Conservation (phyloP, 2,329 filamentous ascomycete genomes). For the Aureobasidium sp. region DNA sequence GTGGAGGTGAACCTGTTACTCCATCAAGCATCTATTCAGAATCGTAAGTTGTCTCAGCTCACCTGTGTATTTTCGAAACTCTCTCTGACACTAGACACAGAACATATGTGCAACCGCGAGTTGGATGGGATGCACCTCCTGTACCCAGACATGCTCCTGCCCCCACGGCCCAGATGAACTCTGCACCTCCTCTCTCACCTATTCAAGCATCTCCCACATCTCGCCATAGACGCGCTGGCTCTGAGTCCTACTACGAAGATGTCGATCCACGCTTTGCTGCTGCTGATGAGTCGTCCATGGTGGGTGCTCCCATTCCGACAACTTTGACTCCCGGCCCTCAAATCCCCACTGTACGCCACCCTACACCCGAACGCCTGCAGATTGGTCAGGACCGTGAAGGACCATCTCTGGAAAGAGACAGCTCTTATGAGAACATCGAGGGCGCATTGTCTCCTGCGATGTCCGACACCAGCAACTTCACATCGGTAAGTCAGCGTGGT, state of each 20-base stretch:
- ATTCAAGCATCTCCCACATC: conserved; percentile 24
- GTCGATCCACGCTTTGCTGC: conserved; percentile 80
- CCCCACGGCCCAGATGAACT: conserved; percentile 19
- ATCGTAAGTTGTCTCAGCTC: conserved; percentile 51
- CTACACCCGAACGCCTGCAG: conserved; percentile 7
- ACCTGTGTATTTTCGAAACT: background rate
- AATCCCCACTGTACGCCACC: conserved; percentile 21
- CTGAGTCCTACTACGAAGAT: conserved; percentile 77
- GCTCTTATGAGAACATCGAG: conserved; percentile 58
- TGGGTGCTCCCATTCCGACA: conserved; percentile 18
- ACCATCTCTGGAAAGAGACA: conserved; percentile 32
- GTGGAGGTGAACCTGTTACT: conserved; percentile 54
- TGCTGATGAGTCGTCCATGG: conserved; percentile 34
- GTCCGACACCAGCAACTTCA: conserved; percentile 79
- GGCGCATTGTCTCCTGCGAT: conserved; percentile 61
- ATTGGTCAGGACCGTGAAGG: conserved; percentile 15
- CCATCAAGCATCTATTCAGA: conserved; percentile 67
- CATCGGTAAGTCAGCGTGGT: conserved; percentile 79
- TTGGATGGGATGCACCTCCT: conserved; percentile 32
- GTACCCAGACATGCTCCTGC: conserved; percentile 16
- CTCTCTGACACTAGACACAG: conserved; percentile 20
- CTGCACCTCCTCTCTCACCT: conserved; percentile 24
- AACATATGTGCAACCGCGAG: conserved; percentile 42
- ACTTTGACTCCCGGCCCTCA: conserved; percentile 17
- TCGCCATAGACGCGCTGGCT: conserved; percentile 30